Conservation (phyloP, 805 yeast species). For the Peterozyma xylosa region DNA sequence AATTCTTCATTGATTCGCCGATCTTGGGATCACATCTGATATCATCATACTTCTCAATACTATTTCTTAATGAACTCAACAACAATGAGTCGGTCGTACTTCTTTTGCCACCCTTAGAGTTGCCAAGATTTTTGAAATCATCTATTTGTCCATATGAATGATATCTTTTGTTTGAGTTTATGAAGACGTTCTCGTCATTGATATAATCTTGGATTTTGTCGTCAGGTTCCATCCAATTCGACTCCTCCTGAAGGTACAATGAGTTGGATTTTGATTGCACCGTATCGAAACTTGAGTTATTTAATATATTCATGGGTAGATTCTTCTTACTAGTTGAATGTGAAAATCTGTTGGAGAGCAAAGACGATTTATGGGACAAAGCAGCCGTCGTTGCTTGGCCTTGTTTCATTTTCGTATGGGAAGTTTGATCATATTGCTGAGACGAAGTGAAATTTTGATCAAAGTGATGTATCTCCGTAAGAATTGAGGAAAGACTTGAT, state of each 20-base stretch:
- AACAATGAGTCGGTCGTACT: too few species aligned
- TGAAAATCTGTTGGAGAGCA: background rate
- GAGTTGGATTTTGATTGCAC: conserved; percentile 18
- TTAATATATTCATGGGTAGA: background rate
- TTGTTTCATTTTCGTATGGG: background rate
- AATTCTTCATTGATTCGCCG: too few species aligned
- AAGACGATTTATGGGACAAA: background rate
- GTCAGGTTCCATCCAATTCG: conserved; percentile 48
- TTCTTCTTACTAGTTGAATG: background rate
- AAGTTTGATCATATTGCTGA: background rate
- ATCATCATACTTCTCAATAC: too few species aligned
- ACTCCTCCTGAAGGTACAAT: conserved; percentile 32
- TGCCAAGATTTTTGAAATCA: too few species aligned
- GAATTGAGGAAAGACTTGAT: background rate
- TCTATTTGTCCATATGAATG: too few species aligned
- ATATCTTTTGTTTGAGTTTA: background rate
- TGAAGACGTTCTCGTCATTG: conserved; percentile 6
- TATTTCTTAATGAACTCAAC: too few species aligned
- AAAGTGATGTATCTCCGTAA: background rate
- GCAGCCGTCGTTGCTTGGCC: background rate
- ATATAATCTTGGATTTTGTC: conserved; percentile 10
- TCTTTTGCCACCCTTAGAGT: too few species aligned
- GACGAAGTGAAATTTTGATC: background rate
- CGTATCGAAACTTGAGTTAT: conserved; percentile 25
- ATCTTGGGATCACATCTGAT: too few species aligned